These are phyloP conservation scores for Ogataea allantospora DNA, from an alignment of 805 yeast genomes.

Conservation along the genomic window DNA sequence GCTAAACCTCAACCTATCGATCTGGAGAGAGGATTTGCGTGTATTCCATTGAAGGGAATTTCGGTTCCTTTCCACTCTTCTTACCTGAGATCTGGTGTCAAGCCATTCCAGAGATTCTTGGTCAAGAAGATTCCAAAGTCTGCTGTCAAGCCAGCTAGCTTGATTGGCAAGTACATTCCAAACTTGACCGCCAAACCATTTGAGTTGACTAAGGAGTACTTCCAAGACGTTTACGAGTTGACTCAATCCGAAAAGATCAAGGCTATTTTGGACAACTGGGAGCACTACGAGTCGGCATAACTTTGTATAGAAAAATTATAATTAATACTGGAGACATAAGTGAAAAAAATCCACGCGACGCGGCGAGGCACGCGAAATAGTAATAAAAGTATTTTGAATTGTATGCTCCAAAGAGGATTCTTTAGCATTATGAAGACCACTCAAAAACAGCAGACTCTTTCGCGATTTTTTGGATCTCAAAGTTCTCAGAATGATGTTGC, in stretches of 20 bases:
- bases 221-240: slow-evolving; percentile 90
- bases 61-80: slow-evolving; percentile 99
- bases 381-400: background rate
- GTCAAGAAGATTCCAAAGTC: slow-evolving; percentile 92
- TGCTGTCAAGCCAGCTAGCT: slow-evolving; percentile 91
- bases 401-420: slow-evolving; percentile 4
- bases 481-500: background rate
- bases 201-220: slow-evolving; percentile 92
- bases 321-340: slow-evolving; percentile 5
- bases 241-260: slow-evolving; percentile 91
- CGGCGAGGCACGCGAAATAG: slow-evolving; percentile 5
- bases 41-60: slow-evolving; percentile 96
- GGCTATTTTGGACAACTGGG: slow-evolving; percentile 93
- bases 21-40: slow-evolving; percentile 96
- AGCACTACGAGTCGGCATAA: slow-evolving; percentile 60
- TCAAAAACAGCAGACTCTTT: slow-evolving; percentile 23
- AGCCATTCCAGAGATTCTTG: slow-evolving; percentile 97
- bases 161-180: slow-evolving; percentile 95
- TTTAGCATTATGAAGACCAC: slow-evolving; percentile 5
- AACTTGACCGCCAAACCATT: slow-evolving; percentile 98
- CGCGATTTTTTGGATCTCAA: slow-evolving; percentile 19
- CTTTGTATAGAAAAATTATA: slow-evolving; percentile 4
- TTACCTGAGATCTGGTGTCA: slow-evolving; percentile 97
- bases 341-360: background rate
- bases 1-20: slow-evolving; percentile 97